These are phyloP conservation scores for Jacaranda mimosifolia DNA, from an alignment of 257 asterid genomes.

Conservation along the genomic window DNA sequence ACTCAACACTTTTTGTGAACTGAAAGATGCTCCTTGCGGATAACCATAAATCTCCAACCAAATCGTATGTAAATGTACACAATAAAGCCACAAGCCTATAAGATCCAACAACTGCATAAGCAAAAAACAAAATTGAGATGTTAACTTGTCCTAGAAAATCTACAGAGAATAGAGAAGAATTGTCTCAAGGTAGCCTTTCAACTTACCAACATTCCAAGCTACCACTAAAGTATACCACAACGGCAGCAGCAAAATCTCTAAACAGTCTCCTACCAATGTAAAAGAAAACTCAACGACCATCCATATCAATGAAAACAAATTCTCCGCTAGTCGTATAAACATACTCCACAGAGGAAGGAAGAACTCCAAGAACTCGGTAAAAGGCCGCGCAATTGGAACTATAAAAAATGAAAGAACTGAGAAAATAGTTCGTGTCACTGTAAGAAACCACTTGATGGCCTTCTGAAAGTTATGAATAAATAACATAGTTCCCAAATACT, in stretches of 20 bases:
- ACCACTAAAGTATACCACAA: conserved; percentile 56
- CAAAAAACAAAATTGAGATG: not conserved
- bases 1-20: conserved; percentile 54
- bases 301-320: conserved; percentile 58
- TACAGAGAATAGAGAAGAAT: not conserved
- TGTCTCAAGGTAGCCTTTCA: not conserved
- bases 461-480: conserved; percentile 81
- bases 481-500: conserved; percentile 84
- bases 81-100: conserved; percentile 48
- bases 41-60: conserved; percentile 52
- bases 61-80: conserved; percentile 43
- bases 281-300: conserved; percentile 54
- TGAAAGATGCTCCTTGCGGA: conserved; percentile 58
- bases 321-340: conserved; percentile 49
- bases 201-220: conserved; percentile 65
- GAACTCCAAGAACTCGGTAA: conserved; percentile 54
- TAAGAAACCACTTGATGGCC: conserved; percentile 74
- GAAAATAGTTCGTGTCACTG: conserved; percentile 48
- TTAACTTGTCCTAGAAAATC: not conserved
- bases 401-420: conserved; percentile 52
- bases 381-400: conserved; percentile 59
- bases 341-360: conserved; percentile 66
- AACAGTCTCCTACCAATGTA: conserved; percentile 48
- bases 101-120: conserved; percentile 39
- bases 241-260: conserved; percentile 69